These are phyloP conservation scores for Aspergillus eucalypticola DNA, from an alignment of 2,329 filamentous ascomycete species.

Conservation along the genomic window DNA sequence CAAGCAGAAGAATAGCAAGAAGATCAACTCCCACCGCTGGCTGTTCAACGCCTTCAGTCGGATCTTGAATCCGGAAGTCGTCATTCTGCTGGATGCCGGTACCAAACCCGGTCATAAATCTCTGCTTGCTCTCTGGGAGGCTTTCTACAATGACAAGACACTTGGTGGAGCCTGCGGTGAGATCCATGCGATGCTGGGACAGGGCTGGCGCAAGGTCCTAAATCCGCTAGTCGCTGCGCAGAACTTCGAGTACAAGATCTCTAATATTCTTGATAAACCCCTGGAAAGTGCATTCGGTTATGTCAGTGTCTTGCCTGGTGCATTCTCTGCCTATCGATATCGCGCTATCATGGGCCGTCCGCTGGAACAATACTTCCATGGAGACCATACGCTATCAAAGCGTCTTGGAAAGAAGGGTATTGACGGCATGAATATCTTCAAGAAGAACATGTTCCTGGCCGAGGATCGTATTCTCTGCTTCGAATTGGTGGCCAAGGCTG, in stretches of 20 bases:
- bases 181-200: slow-evolving; percentile 96
- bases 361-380: slow-evolving; percentile 98
- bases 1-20: slow-evolving; percentile 99
- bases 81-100: slow-evolving; percentile 93
- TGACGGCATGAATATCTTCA: slow-evolving; percentile 99
- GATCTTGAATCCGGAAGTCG: slow-evolving; percentile 94
- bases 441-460: slow-evolving; percentile 99
- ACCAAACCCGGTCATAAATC: slow-evolving; percentile 94
- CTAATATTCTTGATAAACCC: slow-evolving; percentile 98
- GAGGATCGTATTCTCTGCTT: slow-evolving; percentile 99
- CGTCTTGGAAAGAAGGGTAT: slow-evolving; percentile 98
- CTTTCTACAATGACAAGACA: slow-evolving; percentile 99
- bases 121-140: slow-evolving; percentile 91
- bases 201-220: slow-evolving; percentile 84
- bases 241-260: slow-evolving; percentile 99
- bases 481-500: slow-evolving; percentile 96
- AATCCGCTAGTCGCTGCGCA: slow-evolving; percentile 95
- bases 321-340: slow-evolving; percentile 97
- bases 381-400: slow-evolving; percentile 95
- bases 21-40: slow-evolving; percentile 99
- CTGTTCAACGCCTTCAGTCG: slow-evolving; percentile 97
- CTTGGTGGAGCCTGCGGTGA: slow-evolving; percentile 97
- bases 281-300: slow-evolving; percentile 97
- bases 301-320: slow-evolving; percentile 95
- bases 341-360: slow-evolving; percentile 97